Conservation (phyloP, 2,329 filamentous ascomycete genomes). For the Exophiala xenobiotica region DNA sequence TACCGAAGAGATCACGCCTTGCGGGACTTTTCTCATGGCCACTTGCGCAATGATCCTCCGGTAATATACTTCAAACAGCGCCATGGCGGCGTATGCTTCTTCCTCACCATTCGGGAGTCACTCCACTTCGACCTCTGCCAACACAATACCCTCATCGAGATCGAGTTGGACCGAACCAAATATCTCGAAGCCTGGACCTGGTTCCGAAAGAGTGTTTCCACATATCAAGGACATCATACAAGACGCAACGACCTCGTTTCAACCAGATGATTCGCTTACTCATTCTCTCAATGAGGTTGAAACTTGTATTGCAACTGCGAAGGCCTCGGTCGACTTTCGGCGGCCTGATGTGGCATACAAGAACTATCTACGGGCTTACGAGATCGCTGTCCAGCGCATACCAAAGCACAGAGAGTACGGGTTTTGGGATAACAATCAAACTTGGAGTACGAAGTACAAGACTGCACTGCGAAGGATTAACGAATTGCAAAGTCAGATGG, state of each 20-base stretch:
- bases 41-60: conserved; percentile 21
- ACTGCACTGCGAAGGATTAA: conserved; percentile 36
- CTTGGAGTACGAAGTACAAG: conserved; percentile 52
- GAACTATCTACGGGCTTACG: conserved; percentile 79
- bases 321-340: conserved; percentile 54
- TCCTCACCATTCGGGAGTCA: conserved; percentile 20
- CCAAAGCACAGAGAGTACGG: conserved; percentile 74
- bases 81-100: conserved; percentile 30
- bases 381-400: conserved; percentile 74
- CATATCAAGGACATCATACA: conserved; percentile 47
- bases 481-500: conserved; percentile 45
- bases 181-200: conserved; percentile 14
- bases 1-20: neutral
- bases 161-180: conserved; percentile 28
- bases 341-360: conserved; percentile 73
- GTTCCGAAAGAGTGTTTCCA: conserved; percentile 34
- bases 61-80: conserved; percentile 15
- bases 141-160: conserved; percentile 9
- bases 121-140: conserved; percentile 13
- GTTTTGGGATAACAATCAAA: conserved; percentile 54
- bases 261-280: conserved; percentile 28
- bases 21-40: conserved; percentile 1
- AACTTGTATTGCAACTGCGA: conserved; percentile 38
- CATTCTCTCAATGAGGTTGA: conserved; percentile 37
- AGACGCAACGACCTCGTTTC: conserved; percentile 46